Evolutionary conservation across 306 rosid genomes (phyloP).

Genomic region (Canavalia gladiata): DNA sequence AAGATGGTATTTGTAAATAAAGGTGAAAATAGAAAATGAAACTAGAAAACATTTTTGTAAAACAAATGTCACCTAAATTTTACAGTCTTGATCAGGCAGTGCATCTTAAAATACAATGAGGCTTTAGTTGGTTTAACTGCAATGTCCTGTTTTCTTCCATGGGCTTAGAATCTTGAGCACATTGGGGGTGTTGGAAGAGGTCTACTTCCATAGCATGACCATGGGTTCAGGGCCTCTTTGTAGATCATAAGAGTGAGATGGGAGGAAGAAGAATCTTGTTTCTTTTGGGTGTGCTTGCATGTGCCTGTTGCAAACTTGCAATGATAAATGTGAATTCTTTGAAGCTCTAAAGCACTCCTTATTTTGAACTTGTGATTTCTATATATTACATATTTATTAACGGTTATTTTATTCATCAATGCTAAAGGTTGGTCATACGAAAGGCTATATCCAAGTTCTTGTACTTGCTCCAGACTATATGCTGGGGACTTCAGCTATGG

Average conservation of each 20-base stretch:
- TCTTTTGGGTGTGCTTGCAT: background rate
- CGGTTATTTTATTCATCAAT: conserved; percentile 46
- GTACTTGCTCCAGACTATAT: conserved; percentile 72
- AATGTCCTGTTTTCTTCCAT: background rate
- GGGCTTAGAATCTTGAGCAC: conserved; percentile 26
- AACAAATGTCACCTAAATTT: background rate
- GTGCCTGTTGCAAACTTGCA: background rate
- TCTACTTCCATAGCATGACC: background rate
- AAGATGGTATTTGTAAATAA: no score
- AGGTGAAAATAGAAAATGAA: no score
- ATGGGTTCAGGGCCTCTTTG: conserved; percentile 7
- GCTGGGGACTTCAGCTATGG: conserved; percentile 90
- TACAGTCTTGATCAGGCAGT: background rate
- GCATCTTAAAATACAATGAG: background rate
- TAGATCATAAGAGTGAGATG: background rate
- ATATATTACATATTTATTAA: conserved; percentile 19
- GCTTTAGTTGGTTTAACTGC: conserved; percentile 6
- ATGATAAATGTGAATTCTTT: conserved; percentile 33
- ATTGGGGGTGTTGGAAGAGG: conserved; percentile 20
- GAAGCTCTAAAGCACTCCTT: conserved; percentile 40
- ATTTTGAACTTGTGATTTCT: conserved; percentile 27
- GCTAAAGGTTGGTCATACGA: conserved; percentile 93
- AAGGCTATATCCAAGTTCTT: conserved; percentile 94
- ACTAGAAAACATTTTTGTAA: no score
- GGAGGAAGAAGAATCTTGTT: conserved; percentile 1